Percentiles rank a stretch among this genome's conserved stretches.
Conservation (phyloP, 805 yeast genomes). For the Wickerhamiella qilinensis region DNA sequence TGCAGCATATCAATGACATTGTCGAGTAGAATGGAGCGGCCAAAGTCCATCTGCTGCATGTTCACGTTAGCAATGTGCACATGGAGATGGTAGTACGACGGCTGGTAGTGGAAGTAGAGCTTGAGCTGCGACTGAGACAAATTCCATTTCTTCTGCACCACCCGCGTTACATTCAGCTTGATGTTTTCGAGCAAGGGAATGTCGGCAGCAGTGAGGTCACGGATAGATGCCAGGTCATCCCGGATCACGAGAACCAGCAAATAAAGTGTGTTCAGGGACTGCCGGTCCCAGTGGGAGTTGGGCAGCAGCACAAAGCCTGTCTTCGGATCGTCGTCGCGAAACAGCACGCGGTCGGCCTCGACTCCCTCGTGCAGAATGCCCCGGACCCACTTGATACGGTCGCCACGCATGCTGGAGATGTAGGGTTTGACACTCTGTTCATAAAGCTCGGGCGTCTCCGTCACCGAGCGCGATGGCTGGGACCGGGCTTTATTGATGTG, state of each 20-base stretch:
- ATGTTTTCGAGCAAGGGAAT: constrained; percentile 39
- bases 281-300: constrained; percentile 88
- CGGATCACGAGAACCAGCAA: constrained; percentile 61
- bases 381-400: constrained; percentile 74
- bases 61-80: constrained; percentile 68
- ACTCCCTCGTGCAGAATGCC: constrained; percentile 70
- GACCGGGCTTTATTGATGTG: constrained; percentile 65
- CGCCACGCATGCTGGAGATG: constrained; percentile 59
- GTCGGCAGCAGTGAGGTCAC: constrained; percentile 55
- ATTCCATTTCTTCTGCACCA: constrained; percentile 33
- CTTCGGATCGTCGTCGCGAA: constrained; percentile 37
- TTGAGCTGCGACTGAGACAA: constrained; percentile 44
- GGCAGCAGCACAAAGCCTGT: constrained; percentile 67
- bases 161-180: constrained; percentile 28
- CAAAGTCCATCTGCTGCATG: constrained; percentile 56
- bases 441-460: constrained; percentile 74
- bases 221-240: constrained; percentile 48
- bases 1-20: constrained; percentile 61
- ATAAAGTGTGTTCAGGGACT: constrained; percentile 52
- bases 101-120: constrained; percentile 78
- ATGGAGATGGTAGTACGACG: constrained; percentile 91
- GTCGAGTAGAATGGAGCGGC: constrained; percentile 69
- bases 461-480: constrained; percentile 43
- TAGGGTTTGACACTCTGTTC: constrained; percentile 48
- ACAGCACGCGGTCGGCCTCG: constrained; percentile 68